phyloP scores from a whole-genome alignment of 2,329 filamentous ascomycete species.

The Verticillium klebahnii region DNA sequence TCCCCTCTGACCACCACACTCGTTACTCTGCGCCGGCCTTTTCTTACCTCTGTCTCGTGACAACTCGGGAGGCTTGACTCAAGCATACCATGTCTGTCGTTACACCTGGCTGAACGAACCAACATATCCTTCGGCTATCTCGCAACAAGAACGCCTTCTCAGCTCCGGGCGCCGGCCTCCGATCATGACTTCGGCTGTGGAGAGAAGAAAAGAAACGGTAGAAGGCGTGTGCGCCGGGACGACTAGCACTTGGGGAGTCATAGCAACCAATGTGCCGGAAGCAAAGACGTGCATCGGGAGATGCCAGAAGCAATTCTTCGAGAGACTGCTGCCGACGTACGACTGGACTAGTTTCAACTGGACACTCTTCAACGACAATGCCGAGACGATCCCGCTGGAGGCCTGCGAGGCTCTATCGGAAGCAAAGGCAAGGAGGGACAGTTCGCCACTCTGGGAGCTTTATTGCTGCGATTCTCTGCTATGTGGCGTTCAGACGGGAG shows the following conservation, averaged over 20 bases:
- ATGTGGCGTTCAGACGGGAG: conserved; percentile 39
- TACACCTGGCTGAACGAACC: background rate
- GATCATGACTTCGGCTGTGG: background rate
- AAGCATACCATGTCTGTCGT: background rate
- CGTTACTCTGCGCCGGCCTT: background rate
- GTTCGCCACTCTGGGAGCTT: conserved; percentile 34
- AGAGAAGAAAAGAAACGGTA: background rate
- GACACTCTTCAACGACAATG: conserved; percentile 19
- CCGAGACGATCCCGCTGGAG: background rate
- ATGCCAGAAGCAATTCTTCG: conserved; percentile 28
- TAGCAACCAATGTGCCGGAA: conserved; percentile 22
- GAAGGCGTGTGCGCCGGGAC: background rate
- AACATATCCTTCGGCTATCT: background rate
- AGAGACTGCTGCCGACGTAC: conserved; percentile 19
- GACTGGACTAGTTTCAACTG: conserved; percentile 25
- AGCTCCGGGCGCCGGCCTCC: background rate
- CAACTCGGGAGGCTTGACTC: background rate
- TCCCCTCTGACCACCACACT: background rate
- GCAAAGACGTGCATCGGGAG: conserved; percentile 26
- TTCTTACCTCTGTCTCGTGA: background rate
- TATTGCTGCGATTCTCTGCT: conserved; percentile 48
- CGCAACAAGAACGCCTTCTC: background rate
- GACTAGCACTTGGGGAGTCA: conserved; percentile 20
- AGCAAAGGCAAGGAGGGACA: conserved; percentile 10
- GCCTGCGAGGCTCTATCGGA: conserved; percentile 6